phyloP scores from a whole-genome alignment of 495 filamentous ascomycete species.

The Penicillium lividum region DNA sequence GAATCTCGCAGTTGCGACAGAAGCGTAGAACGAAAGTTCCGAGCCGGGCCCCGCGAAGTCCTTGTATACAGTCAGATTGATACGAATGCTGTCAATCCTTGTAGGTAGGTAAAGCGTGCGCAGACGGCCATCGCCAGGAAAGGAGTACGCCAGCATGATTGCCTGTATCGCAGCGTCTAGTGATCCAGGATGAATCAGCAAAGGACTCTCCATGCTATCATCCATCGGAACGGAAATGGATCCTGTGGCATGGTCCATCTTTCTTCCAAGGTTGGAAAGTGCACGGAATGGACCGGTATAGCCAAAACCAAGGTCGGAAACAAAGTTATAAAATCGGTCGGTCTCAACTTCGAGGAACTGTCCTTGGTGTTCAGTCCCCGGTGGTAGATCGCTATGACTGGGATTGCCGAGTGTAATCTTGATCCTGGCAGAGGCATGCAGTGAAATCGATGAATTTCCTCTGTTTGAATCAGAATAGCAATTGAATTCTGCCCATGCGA shows the following conservation, averaged over 20 bases:
- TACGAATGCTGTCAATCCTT: constrained; percentile 46
- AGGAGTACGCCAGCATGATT: constrained; percentile 40
- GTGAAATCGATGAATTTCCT: constrained; percentile 16
- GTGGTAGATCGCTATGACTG: constrained; percentile 16
- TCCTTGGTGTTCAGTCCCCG: background rate
- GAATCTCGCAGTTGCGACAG: constrained; percentile 16
- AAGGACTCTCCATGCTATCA: constrained; percentile 2
- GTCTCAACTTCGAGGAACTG: constrained; percentile 14
- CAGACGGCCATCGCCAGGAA: constrained; percentile 35
- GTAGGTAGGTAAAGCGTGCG: constrained; percentile 24
- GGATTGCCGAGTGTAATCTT: constrained; percentile 15
- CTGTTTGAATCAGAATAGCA: constrained; percentile 26
- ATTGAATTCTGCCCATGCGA: constrained; percentile 14
- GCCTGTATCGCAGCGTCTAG: constrained; percentile 46
- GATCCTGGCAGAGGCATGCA: constrained; percentile 25
- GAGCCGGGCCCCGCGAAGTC: constrained; percentile 11
- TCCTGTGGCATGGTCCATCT: constrained; percentile 26
- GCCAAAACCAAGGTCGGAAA: constrained; percentile 31
- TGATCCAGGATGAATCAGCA: constrained; percentile 38
- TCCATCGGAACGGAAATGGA: constrained; percentile 18
- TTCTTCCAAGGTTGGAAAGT: constrained; percentile 24
- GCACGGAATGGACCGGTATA: constrained; percentile 34
- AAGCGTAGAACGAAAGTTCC: constrained; percentile 21
- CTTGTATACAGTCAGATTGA: constrained; percentile 30
- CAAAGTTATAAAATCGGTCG: constrained; percentile 43